Base-by-base conservation (phyloP, 2,329 filamentous ascomycete genomes). In the Alternaria angustiovoidea region DNA sequence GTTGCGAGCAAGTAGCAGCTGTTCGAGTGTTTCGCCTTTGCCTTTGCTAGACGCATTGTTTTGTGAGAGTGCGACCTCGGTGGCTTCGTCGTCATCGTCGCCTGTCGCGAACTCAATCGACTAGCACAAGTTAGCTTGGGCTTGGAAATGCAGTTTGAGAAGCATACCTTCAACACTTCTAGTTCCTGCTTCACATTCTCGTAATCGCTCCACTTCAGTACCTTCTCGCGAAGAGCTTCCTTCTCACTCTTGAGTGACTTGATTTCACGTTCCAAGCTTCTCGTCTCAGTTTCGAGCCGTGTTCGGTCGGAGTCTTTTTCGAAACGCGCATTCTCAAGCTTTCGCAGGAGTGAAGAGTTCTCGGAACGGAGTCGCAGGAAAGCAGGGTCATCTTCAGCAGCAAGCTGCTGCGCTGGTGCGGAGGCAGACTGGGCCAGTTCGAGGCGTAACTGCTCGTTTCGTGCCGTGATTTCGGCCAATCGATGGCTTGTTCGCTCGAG, bases 61-160 rank as follows among this genome's bases (percentile, higher is more conserved):
- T 30, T 73, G 74, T 5, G 71, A 74, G 9, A 75, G 66, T 14
- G 70, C 68, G 47, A 76, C 59, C 28, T 75, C 72, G 4, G 77
- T 78, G 3, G 75, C 68, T 38, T 75, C 73, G 41, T 79, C 81
- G 18, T 96, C 93, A 63, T 85, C 83, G 36, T 94, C 91, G 7
- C 92, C 94, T 0, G 92, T 94, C 2, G 94, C 92, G 71, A 99
- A 97, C 76, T 99, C 95, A 70, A 99, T 97, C 68, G 94, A 96
- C 86, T 87, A 9, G 36, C 18, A 9, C 32, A 12, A 12, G 52
- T 73, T 47, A 75, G 67, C 22, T 51, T 32, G 44, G 9, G 39
- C 30, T 30, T 22, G 12, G 12, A 1, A 3, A 18, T 2, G 8
- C 9, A 5, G 5, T 1, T 14, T 18, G 5, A 2, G 4, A 12